These are phyloP conservation scores for Pseudogymnoascus sp. DNA, from an alignment of 2,329 filamentous ascomycete species.

Conservation along the genomic window DNA sequence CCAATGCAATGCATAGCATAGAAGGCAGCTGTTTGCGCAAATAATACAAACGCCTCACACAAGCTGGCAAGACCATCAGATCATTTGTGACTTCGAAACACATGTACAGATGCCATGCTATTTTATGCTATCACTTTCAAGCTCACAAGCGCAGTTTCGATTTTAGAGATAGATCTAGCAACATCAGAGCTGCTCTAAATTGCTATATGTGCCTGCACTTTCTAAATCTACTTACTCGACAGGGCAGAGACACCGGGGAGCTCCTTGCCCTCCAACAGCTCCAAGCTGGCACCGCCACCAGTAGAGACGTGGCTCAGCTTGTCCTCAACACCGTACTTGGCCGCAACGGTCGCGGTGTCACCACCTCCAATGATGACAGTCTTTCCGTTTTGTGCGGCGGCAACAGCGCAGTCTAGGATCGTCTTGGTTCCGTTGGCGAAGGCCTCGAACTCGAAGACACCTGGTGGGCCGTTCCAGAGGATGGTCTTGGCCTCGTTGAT, in stretches of 20 bases:
- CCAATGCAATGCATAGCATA: conserved; percentile 5
- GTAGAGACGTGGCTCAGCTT: conserved; percentile 98
- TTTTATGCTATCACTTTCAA: neutral
- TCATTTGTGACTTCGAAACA: neutral
- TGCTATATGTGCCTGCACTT: conserved; percentile 5
- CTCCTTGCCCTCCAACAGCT: conserved; percentile 96
- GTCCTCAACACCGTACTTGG: conserved; percentile 92
- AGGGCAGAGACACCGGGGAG: conserved; percentile 88
- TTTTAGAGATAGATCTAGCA: conserved; percentile 6
- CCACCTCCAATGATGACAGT: conserved; percentile 98
- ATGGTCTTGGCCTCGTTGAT: conserved; percentile 90
- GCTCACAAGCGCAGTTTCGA: neutral
- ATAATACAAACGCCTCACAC: conserved; percentile 7
- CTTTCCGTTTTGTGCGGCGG: conserved; percentile 72
- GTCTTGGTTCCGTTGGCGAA: conserved; percentile 90
- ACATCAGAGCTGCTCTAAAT: conserved; percentile 5
- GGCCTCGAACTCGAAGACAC: conserved; percentile 94
- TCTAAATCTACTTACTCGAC: conserved; percentile 58
- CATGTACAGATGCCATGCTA: neutral
- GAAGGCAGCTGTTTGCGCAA: conserved; percentile 7
- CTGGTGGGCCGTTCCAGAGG: conserved; percentile 96
- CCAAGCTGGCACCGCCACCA: conserved; percentile 87
- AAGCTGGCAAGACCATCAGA: neutral
- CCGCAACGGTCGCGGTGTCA: conserved; percentile 94
- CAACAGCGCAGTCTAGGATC: conserved; percentile 81